Evolutionary conservation across 2,329 filamentous ascomycete genomes (phyloP).

Genomic region (Hirsutella minnesotensis): DNA sequence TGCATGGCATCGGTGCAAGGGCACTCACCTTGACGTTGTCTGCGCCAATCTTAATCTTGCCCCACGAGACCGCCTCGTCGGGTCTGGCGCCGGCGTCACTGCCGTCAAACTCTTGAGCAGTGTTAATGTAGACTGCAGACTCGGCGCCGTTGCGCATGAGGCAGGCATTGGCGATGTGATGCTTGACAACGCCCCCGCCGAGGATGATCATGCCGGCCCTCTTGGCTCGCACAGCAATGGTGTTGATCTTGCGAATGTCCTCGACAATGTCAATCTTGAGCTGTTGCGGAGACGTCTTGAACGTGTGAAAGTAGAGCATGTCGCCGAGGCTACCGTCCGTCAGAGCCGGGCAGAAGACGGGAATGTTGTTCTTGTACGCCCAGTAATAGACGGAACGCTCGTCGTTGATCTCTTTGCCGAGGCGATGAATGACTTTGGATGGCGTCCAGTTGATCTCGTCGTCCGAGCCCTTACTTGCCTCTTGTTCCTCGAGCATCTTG

Average conservation of each 20-base stretch:
- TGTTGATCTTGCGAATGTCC: constrained; percentile 89
- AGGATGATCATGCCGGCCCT: constrained; percentile 90
- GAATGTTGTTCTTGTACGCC: constrained; percentile 94
- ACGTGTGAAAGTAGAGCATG: constrained; percentile 98
- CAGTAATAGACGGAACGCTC: constrained; percentile 91
- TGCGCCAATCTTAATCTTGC: constrained; percentile 86
- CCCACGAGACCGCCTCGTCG: constrained; percentile 96
- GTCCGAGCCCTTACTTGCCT: constrained; percentile 58
- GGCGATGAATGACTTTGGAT: constrained; percentile 76
- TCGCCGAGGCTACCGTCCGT: constrained; percentile 93
- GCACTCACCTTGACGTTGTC: constrained; percentile 72
- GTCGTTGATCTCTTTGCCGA: constrained; percentile 90
- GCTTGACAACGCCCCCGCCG: constrained; percentile 90
- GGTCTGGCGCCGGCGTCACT: constrained; percentile 91
- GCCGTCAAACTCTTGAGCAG: constrained; percentile 92
- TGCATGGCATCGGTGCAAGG: not conserved
- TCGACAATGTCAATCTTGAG: constrained; percentile 85
- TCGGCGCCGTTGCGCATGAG: constrained; percentile 97
- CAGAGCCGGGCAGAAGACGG: constrained; percentile 90
- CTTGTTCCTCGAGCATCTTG: constrained; percentile 85
- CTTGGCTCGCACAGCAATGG: constrained; percentile 76
- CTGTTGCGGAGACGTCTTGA: constrained; percentile 71
- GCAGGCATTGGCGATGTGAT: constrained; percentile 96
- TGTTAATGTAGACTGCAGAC: constrained; percentile 95
- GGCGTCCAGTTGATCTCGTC: constrained; percentile 83